Base-by-base conservation (phyloP, 768 basidiomycete species). In the Termitomyces sp. region DNA sequence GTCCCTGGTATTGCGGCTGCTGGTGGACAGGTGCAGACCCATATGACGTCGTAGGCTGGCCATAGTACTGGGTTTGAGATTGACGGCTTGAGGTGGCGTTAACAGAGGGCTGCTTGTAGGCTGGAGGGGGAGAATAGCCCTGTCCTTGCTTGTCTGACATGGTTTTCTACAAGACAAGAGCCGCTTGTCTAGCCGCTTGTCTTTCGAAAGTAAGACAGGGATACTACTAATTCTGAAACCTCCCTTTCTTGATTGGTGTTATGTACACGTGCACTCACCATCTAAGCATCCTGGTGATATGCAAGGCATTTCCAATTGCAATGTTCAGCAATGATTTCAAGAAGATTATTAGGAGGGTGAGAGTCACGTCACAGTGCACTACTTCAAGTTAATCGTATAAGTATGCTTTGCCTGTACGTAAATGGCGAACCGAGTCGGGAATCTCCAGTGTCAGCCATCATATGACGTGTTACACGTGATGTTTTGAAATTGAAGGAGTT, bases 91-190 rank as follows among this genome's bases (percentile, higher is more conserved):
- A 11, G 0, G 39, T 44, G 5, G 28, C 15, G 28, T 51, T 42
- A 11, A 33, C 20, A n/a, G 59, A 56, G 28, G 55, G 39, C 28
- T 60, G 59, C 8, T 22, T 46, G 16, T 64, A 64, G 12, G 56
- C 56, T 20, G 63, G 63, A 39, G 59, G 59, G 22, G 55, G 49
- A 12, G 49, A 42, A 46, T 58, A n/a, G 8, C 35, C 24, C 16
- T 54, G 53, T 18, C 15, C 56, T 48, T 57, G 38, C 38, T 64
- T 64, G 56, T 58, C 40, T 44, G 59, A 57, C 63, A 64, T 64
- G 52, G 56, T 61, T 55, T 24, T 13, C 44, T n/a, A 56, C 35
- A 53, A 51, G 28, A 38, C 24, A n/a, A n/a, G 15, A 51, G 35
- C 28, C 32, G n/a, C n/a, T n/a, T n/a, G n/a, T n/a, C n/a, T n/a